Evolutionary conservation across 495 filamentous ascomycete species (phyloP).

Genomic region (Aspergillus panamensis): DNA sequence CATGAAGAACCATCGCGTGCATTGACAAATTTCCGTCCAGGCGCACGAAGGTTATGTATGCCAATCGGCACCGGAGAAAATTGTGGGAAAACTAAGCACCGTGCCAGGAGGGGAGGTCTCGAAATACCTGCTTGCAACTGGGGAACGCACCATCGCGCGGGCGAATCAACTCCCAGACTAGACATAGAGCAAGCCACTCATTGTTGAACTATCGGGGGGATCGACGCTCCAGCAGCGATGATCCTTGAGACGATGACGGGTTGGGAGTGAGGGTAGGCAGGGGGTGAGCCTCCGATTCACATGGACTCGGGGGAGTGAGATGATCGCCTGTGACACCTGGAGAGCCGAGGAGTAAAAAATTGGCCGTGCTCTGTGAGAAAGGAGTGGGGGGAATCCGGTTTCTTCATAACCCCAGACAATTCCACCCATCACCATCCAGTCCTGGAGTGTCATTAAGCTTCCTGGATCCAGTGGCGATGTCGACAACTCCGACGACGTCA

Average conservation of each 20-base stretch:
- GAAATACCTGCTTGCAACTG: background rate
- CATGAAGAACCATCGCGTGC: background rate
- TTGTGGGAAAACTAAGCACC: background rate
- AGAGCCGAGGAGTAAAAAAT: constrained; percentile 16
- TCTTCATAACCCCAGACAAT: background rate
- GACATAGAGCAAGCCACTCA: background rate
- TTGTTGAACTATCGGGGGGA: background rate
- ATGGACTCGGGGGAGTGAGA: constrained; percentile 16
- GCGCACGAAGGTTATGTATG: background rate
- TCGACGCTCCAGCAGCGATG: background rate
- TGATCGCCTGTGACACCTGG: constrained; percentile 14
- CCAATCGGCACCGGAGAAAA: background rate
- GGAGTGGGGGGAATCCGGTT: background rate
- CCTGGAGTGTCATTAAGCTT: constrained; percentile 12
- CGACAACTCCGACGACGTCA: background rate
- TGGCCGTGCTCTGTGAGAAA: background rate
- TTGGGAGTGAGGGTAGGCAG: no score
- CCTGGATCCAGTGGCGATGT: background rate
- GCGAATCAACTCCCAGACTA: background rate
- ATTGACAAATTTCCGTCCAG: background rate
- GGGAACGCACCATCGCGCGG: background rate
- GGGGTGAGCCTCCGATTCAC: constrained; percentile 6
- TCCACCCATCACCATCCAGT: background rate
- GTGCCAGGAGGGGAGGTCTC: background rate
- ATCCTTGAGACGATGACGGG: background rate